Conservation (phyloP, 345 rosid genomes). For the Sisymbrium altissimum region DNA sequence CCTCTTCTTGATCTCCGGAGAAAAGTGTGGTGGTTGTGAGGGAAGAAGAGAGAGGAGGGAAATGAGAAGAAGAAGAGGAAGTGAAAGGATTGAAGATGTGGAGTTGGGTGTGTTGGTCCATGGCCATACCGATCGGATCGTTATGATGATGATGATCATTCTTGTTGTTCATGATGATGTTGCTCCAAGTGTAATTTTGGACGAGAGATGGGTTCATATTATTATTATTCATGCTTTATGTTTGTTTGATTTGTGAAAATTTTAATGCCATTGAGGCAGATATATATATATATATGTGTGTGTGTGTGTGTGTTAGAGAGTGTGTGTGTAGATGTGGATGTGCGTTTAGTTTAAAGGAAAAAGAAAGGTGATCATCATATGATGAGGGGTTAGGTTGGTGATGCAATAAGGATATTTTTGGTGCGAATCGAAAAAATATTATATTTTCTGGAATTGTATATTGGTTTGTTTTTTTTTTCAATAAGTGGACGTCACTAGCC, state of each 20-base stretch:
- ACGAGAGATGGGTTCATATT: slow-evolving; percentile 48
- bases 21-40: slow-evolving; percentile 21
- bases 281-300: not conserved
- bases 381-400: slow-evolving; percentile 45
- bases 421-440: slow-evolving; percentile 14
- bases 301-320: no score
- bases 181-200: slow-evolving; percentile 48
- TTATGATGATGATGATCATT: slow-evolving; percentile 9
- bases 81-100: slow-evolving; percentile 36
- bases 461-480: not conserved
- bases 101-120: slow-evolving; percentile 40
- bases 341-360: slow-evolving; percentile 16
- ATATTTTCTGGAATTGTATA: not conserved
- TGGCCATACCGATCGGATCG: slow-evolving; percentile 38
- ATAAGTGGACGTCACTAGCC: slow-evolving; percentile 28
- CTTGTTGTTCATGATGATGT: slow-evolving; percentile 7
- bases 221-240: slow-evolving; percentile 45
- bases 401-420: slow-evolving; percentile 36
- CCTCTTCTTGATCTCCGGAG: slow-evolving; percentile 18
- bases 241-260: slow-evolving; percentile 13
- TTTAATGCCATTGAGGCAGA: slow-evolving; percentile 14
- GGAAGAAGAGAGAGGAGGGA: slow-evolving; percentile 34
- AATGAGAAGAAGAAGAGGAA: slow-evolving; percentile 34
- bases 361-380: slow-evolving; percentile 31
- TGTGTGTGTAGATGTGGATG: not conserved